Percentiles rank a stretch among this genome's conserved stretches.
These are phyloP conservation scores for Aphanomyces cochlioides DNA, from an alignment of 352 stramenopile species.

Conservation along the genomic window DNA sequence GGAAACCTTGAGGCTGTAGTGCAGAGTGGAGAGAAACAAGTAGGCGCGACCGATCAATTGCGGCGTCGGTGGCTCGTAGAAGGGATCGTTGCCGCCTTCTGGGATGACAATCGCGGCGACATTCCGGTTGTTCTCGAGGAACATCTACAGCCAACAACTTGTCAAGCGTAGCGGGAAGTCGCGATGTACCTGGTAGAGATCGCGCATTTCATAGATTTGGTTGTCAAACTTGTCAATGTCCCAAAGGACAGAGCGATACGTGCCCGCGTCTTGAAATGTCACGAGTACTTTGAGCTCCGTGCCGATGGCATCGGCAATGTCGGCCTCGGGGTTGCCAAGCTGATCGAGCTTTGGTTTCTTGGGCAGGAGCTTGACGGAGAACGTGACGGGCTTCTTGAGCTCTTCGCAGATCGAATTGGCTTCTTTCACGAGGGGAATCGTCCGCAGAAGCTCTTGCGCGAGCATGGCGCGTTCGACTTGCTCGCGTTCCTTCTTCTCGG, in stretches of 20 bases:
- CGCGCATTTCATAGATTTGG: conserved; percentile 78
- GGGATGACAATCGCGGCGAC: conserved; percentile 34
- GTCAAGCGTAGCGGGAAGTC: conserved; percentile 31
- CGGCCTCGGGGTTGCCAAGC: conserved; percentile 57
- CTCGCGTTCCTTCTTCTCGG: conserved; percentile 72
- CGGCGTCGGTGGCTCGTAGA: conserved; percentile 62
- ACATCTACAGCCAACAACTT: conserved; percentile 32
- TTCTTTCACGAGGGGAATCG: conserved; percentile 80
- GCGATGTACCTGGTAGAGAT: conserved; percentile 73
- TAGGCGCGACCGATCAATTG: conserved; percentile 75
- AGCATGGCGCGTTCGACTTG: conserved; percentile 60
- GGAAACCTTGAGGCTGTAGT: conserved; percentile 50
- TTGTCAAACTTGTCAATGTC: conserved; percentile 74
- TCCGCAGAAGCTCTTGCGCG: conserved; percentile 74
- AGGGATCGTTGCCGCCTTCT: conserved; percentile 56
- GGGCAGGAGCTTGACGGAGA: conserved; percentile 66
- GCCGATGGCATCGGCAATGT: conserved; percentile 47
- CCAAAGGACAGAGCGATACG: conserved; percentile 73
- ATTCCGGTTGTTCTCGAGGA: conserved; percentile 29
- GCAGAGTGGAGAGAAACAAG: conserved; percentile 57
- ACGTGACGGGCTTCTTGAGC: conserved; percentile 58
- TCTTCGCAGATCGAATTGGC: conserved; percentile 84
- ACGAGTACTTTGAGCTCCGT: conserved; percentile 76
- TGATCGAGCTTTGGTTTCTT: conserved; percentile 34
- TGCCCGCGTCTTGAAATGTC: conserved; percentile 68